Evolutionary conservation across 2,329 filamentous ascomycete genomes (phyloP).

Genomic region (Aureobasidium sp.): DNA sequence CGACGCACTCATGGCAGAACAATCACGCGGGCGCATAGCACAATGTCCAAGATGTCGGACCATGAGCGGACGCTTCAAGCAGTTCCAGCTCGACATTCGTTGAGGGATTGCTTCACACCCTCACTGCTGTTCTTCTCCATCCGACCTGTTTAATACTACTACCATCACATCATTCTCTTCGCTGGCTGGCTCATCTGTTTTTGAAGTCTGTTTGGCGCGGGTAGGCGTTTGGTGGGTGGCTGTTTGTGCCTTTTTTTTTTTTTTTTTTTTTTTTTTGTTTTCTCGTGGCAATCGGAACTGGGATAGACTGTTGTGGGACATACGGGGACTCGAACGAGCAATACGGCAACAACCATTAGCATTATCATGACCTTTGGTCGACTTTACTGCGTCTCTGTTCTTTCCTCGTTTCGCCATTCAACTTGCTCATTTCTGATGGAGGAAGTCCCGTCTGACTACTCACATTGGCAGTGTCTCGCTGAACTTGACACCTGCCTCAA

Average conservation of each 20-base stretch:
- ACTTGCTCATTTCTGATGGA: too few relatives aligned
- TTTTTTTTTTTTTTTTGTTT: background rate
- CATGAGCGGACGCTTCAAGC: slow-evolving; percentile 74
- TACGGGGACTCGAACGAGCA: background rate
- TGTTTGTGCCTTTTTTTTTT: background rate
- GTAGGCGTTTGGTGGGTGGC: background rate
- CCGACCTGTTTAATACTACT: slow-evolving; percentile 6
- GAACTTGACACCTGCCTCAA: too few relatives aligned
- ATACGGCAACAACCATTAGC: background rate
- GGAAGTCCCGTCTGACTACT: too few relatives aligned
- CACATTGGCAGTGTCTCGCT: too few relatives aligned
- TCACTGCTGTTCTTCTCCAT: background rate
- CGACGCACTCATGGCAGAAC: slow-evolving; percentile 68
- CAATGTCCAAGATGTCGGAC: slow-evolving; percentile 64
- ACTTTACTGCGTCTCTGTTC: background rate
- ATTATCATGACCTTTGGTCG: background rate
- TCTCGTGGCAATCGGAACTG: slow-evolving; percentile 1
- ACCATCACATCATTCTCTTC: slow-evolving; percentile 1
- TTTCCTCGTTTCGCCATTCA: too few relatives aligned
- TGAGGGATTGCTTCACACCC: slow-evolving; percentile 35
- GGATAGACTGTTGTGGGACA: slow-evolving; percentile 8
- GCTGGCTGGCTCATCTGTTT: background rate
- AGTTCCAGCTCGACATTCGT: slow-evolving; percentile 75
- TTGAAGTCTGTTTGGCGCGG: slow-evolving; percentile 3
- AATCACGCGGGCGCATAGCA: slow-evolving; percentile 59